Conservation (phyloP, 2,329 filamentous ascomycete genomes). For the Apiospora saccharicola region DNA sequence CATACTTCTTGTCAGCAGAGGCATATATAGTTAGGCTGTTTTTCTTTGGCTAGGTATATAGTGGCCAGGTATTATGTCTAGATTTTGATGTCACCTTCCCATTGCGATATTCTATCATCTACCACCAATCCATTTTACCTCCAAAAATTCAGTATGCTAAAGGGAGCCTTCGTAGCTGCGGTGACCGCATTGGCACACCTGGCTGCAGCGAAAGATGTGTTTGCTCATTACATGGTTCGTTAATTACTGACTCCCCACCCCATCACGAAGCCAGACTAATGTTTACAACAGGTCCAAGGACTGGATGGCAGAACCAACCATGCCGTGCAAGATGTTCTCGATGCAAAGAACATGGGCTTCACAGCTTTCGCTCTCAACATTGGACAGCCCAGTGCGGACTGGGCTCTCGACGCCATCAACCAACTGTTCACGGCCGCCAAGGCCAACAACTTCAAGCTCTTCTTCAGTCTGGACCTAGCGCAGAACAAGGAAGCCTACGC, state of each 20-base stretch:
- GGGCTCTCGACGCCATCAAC: constrained; percentile 36
- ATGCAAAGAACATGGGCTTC: constrained; percentile 41
- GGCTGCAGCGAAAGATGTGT: constrained; percentile 22
- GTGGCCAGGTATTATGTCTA: background rate
- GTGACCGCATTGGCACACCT: constrained; percentile 3
- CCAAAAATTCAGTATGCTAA: background rate
- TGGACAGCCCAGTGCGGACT: constrained; percentile 37
- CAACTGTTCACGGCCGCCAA: constrained; percentile 43
- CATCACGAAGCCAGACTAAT: background rate
- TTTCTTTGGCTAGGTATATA: background rate
- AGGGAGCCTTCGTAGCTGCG: background rate
- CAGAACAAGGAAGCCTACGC: constrained; percentile 36
- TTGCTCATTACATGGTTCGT: constrained; percentile 27
- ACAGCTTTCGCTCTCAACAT: constrained; percentile 47
- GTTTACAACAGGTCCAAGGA: background rate
- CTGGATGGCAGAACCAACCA: constrained; percentile 4
- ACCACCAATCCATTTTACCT: background rate
- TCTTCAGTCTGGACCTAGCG: constrained; percentile 47
- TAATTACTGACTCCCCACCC: background rate
- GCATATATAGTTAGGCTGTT: too few species aligned
- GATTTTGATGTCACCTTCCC: background rate
- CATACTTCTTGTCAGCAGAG: background rate
- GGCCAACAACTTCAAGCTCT: constrained; percentile 43
- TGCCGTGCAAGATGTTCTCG: constrained; percentile 38
- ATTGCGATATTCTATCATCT: background rate